phyloP scores from a whole-genome alignment of 371 early-diverging fungal species.

The Parasitella parasitica region DNA sequence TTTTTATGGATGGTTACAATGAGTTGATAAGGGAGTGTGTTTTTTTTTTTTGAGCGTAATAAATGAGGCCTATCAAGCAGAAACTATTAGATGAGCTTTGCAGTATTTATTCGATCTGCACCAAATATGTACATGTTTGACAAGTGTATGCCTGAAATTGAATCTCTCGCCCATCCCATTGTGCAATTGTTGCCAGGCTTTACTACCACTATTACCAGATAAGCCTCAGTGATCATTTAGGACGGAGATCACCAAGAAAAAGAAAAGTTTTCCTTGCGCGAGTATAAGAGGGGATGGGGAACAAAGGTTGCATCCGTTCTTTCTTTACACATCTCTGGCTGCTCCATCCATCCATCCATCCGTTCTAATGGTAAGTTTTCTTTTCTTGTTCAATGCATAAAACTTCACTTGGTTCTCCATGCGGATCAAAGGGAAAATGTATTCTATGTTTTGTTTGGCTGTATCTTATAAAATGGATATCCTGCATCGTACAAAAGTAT shows the following conservation, averaged over 20 bases:
- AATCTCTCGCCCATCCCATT: too few relatives aligned
- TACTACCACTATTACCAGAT: too few relatives aligned
- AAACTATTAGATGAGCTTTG: too few relatives aligned
- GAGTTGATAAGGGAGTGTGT: too few relatives aligned
- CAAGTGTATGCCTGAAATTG: too few relatives aligned
- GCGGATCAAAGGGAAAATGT: not conserved
- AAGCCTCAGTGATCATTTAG: not conserved
- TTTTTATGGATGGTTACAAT: not conserved
- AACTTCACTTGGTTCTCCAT: slow-evolving; percentile 13
- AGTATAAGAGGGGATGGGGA: not conserved
- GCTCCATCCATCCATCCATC: slow-evolving; percentile 16
- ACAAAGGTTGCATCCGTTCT: not conserved
- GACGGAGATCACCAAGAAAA: not conserved
- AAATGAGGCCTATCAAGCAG: too few relatives aligned
- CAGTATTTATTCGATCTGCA: too few relatives aligned
- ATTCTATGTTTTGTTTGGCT: not conserved
- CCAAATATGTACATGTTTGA: too few relatives aligned
- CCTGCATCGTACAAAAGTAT: not conserved
- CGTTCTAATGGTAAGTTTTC: slow-evolving; percentile 14
- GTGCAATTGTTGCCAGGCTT: too few relatives aligned
- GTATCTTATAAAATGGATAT: not conserved
- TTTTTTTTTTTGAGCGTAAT: too few relatives aligned
- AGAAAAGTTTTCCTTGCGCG: not conserved
- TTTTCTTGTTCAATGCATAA: not conserved
- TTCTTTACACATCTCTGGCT: slow-evolving; percentile 5